phyloP scores from a whole-genome alignment of 352 stramenopile genomes.

The Pythium folliculosum region DNA sequence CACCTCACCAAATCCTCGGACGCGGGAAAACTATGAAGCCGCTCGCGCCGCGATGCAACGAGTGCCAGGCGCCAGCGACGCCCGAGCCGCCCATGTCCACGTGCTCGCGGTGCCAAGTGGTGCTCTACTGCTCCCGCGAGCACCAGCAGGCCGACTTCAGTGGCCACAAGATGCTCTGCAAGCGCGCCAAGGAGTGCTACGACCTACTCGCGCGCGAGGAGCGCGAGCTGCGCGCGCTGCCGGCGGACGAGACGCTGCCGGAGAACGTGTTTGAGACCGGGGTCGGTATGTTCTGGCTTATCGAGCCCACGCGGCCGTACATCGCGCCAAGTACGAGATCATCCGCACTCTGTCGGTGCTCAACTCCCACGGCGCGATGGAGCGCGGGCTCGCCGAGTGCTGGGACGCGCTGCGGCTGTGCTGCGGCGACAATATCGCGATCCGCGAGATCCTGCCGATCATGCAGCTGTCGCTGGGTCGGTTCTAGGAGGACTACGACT shows the following conservation, averaged over 20 bases:
- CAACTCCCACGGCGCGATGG: not conserved
- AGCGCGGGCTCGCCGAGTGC: not conserved
- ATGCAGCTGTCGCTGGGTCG: slow-evolving; percentile 10
- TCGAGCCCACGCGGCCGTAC: slow-evolving; percentile 14
- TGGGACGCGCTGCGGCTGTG: slow-evolving; percentile 22
- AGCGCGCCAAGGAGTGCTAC: not conserved
- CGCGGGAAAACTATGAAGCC: no score
- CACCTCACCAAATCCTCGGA: no score
- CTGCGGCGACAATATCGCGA: slow-evolving; percentile 13
- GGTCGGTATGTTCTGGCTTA: slow-evolving; percentile 16
- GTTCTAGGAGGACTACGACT: slow-evolving; percentile 25
- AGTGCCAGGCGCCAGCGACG: not conserved
- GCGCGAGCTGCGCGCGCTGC: not conserved
- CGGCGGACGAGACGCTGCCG: not conserved
- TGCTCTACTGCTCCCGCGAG: slow-evolving; percentile 16
- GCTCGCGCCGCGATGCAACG: not conserved
- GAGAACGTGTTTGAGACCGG: slow-evolving; percentile 17
- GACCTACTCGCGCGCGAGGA: slow-evolving; percentile 3
- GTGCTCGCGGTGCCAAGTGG: slow-evolving; percentile 17
- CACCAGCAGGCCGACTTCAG: slow-evolving; percentile 19
- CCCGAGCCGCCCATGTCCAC: not conserved
- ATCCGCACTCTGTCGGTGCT: slow-evolving; percentile 13
- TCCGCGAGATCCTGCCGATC: slow-evolving; percentile 7
- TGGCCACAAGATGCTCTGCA: slow-evolving; percentile 10
- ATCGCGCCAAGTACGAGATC: slow-evolving; percentile 26